phyloP scores from a whole-genome alignment of 306 rosid species.

The Prosopis cineraria region DNA sequence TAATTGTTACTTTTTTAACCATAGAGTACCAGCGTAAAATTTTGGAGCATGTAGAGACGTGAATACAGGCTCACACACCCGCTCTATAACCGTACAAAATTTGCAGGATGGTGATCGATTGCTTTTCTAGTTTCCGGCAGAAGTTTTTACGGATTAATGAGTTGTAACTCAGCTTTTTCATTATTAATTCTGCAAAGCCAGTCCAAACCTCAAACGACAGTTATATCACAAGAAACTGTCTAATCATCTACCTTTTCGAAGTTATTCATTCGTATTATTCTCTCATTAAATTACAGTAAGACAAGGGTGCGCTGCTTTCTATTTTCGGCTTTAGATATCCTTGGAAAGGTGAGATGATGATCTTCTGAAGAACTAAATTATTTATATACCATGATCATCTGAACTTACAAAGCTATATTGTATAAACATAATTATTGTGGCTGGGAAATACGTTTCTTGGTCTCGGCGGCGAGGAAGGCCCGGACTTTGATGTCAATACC shows the following conservation, averaged over 20 bases:
- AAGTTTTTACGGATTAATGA: not conserved
- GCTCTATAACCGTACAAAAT: not conserved
- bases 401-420: not conserved
- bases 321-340: not conserved
- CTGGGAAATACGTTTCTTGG: conserved; percentile 49
- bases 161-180: not conserved
- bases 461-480: conserved; percentile 44
- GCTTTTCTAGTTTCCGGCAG: not conserved
- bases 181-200: no score
- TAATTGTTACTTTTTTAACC: no score
- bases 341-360: not conserved
- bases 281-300: not conserved
- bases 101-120: conserved; percentile 31
- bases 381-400: not conserved
- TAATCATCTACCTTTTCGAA: conserved; percentile 32
- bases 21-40: no score
- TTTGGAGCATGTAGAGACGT: not conserved
- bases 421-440: conserved; percentile 26
- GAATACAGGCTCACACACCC: no score
- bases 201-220: not conserved
- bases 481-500: conserved; percentile 58
- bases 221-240: not conserved
- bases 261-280: not conserved
- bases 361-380: not conserved
- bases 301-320: not conserved